phyloP scores from a whole-genome alignment of 345 rosid species.

The Fremontodendron californicum region DNA sequence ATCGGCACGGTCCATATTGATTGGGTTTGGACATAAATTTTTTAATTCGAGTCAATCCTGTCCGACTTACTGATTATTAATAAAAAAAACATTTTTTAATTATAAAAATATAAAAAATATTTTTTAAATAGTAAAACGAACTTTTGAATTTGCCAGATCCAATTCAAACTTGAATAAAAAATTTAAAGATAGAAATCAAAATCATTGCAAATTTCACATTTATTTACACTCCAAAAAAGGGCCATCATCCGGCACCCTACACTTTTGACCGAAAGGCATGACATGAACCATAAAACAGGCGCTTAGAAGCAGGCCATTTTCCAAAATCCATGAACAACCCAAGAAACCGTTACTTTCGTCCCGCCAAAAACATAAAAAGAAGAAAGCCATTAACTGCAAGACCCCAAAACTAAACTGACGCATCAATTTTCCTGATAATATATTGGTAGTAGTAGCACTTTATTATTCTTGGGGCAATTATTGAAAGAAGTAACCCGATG shows the following conservation, averaged over 20 bases:
- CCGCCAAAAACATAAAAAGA: background rate
- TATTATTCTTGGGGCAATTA: background rate
- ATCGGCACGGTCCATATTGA: too few relatives aligned
- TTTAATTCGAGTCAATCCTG: too few relatives aligned
- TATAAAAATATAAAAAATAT: too few relatives aligned
- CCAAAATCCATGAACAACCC: background rate
- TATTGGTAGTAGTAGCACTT: background rate
- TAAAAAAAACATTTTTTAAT: too few relatives aligned
- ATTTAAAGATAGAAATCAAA: background rate
- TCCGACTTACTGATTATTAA: too few relatives aligned
- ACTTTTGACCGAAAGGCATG: background rate
- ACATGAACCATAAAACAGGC: background rate
- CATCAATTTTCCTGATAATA: background rate
- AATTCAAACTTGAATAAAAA: too few relatives aligned
- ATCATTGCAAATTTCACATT: background rate
- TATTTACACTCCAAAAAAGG: background rate
- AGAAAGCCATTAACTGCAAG: background rate
- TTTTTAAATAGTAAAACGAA: too few relatives aligned
- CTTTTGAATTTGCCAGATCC: too few relatives aligned
- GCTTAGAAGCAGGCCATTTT: constrained; percentile 7
- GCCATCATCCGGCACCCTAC: background rate
- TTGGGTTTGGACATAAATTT: too few relatives aligned
- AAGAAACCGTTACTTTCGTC: background rate
- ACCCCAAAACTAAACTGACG: too few relatives aligned
- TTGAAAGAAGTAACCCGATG: constrained; percentile 27